A percentile compares a stretch with the other conserved stretches of the same genome.
Evolutionary conservation across 768 basidiomycete genomes (phyloP).

Genomic region (Panaeolus papilionaceus): DNA sequence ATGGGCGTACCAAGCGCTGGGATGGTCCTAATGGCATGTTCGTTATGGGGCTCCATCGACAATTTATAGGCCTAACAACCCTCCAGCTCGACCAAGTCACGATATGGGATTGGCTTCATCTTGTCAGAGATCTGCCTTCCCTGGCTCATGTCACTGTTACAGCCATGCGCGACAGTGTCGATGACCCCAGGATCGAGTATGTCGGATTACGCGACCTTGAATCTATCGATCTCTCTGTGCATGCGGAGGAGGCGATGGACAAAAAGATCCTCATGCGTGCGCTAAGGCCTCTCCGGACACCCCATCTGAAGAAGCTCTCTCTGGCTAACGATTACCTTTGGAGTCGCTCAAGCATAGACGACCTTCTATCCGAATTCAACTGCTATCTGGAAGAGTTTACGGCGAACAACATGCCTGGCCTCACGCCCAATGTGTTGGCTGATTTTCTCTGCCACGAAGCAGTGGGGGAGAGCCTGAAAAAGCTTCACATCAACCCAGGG

Average conservation of each 20-base stretch:
- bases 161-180: background rate
- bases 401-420: slow-evolving; percentile 1
- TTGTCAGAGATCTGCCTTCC: background rate
- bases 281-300: background rate
- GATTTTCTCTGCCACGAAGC: background rate
- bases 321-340: slow-evolving; percentile 5
- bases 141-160: background rate
- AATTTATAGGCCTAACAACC: slow-evolving; percentile 1
- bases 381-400: slow-evolving; percentile 1
- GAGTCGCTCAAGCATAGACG: background rate
- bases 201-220: background rate
- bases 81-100: background rate
- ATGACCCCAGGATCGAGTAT: background rate
- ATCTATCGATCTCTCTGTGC: background rate
- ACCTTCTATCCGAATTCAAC: background rate
- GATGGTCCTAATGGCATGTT: background rate
- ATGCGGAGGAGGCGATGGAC: background rate
- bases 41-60: background rate
- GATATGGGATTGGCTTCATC: background rate
- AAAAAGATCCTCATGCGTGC: slow-evolving; percentile 8
- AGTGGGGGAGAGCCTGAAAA: background rate
- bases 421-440: background rate
- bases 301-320: background rate
- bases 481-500: background rate
- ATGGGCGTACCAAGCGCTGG: background rate